phyloP scores from a whole-genome alignment of 352 stramenopile species.

The Globisporangium radiosum region DNA sequence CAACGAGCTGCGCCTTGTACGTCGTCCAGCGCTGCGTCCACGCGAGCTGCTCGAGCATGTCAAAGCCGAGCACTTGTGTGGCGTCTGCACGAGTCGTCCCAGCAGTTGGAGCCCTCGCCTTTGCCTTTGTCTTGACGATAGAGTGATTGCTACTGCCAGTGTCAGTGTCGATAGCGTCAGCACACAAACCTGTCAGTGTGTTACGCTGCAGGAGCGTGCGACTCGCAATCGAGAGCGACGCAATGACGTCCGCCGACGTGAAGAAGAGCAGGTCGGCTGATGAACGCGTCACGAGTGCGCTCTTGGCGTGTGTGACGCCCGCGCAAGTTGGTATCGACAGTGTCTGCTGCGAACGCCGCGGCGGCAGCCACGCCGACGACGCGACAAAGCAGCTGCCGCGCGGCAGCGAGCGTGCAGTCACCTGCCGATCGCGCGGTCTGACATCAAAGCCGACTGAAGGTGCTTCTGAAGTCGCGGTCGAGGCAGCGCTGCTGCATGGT shows the following conservation, averaged over 20 bases:
- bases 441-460: neutral
- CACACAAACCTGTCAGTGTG: slow-evolving; percentile 11
- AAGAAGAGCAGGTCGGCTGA: slow-evolving; percentile 52
- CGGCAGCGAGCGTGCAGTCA: slow-evolving; percentile 21
- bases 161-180: too few relatives aligned
- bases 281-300: slow-evolving; percentile 26
- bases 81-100: neutral
- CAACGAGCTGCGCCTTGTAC: slow-evolving; percentile 12
- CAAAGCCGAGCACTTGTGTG: neutral
- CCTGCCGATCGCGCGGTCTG: neutral
- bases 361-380: slow-evolving; percentile 48
- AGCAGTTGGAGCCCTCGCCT: too few relatives aligned
- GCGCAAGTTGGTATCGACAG: neutral
- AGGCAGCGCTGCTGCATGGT: neutral
- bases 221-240: slow-evolving; percentile 27
- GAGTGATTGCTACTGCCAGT: too few relatives aligned
- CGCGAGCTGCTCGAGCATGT: slow-evolving; percentile 14
- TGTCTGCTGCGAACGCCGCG: slow-evolving; percentile 19
- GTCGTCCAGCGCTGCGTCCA: slow-evolving; percentile 8
- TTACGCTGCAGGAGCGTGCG: slow-evolving; percentile 33
- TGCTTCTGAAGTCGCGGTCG: too few relatives aligned
- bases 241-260: slow-evolving; percentile 26
- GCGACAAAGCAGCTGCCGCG: slow-evolving; percentile 46
- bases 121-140: too few relatives aligned
- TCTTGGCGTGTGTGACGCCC: slow-evolving; percentile 40